Evolutionary conservation across 2,329 filamentous ascomycete genomes (phyloP).

Genomic region (Lecanoromycetidae sp.): DNA sequence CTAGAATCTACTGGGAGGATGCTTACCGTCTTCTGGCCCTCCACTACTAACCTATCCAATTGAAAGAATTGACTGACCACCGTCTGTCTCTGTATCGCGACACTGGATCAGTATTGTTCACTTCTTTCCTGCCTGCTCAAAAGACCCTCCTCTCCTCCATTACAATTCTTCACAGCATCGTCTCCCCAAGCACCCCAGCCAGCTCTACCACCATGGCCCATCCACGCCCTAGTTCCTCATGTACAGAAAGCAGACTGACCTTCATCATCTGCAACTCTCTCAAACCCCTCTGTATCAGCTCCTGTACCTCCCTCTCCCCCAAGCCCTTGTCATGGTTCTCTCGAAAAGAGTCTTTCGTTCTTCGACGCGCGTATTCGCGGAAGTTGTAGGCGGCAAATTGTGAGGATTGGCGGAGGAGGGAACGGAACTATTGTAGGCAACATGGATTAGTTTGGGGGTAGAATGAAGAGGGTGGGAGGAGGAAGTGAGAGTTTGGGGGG

Average conservation of each 20-base stretch:
- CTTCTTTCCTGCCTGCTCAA: neutral
- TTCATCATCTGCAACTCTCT: slow-evolving; percentile 82
- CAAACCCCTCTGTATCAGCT: slow-evolving; percentile 76
- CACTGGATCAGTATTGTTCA: slow-evolving; percentile 25
- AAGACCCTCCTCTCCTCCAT: neutral
- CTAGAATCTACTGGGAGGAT: slow-evolving; percentile 13
- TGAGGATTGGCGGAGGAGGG: slow-evolving; percentile 69
- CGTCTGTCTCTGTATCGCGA: slow-evolving; percentile 67
- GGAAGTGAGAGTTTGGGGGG: neutral
- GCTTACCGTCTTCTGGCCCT: slow-evolving; percentile 66
- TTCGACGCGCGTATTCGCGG: slow-evolving; percentile 85
- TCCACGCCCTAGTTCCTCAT: neutral
- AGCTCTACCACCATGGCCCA: neutral
- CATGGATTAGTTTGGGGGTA: neutral
- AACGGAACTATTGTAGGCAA: slow-evolving; percentile 58
- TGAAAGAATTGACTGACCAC: slow-evolving; percentile 92
- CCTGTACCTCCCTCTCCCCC: slow-evolving; percentile 68
- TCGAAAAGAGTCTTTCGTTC: slow-evolving; percentile 81
- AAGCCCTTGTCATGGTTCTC: slow-evolving; percentile 56
- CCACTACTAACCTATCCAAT: slow-evolving; percentile 79
- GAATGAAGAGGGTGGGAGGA: neutral
- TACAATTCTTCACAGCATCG: neutral
- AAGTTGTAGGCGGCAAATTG: slow-evolving; percentile 96
- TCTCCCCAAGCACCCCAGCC: neutral
- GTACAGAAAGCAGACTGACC: slow-evolving; percentile 46